phyloP scores from a whole-genome alignment of 2,329 filamentous ascomycete species.

The Aspergillus pseudoglaucus region DNA sequence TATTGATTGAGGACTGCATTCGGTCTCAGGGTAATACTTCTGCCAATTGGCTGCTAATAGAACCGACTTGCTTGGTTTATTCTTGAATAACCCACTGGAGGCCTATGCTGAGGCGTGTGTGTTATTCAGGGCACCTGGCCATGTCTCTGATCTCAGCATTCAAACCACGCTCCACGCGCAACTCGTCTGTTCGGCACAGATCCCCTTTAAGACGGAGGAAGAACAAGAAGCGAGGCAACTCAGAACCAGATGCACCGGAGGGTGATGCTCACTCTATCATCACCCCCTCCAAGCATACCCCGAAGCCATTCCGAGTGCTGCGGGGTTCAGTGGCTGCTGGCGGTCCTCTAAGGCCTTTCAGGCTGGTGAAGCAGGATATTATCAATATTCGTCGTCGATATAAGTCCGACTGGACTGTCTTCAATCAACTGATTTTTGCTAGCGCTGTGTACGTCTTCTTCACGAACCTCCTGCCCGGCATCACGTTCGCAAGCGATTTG shows the following conservation, averaged over 20 bases:
- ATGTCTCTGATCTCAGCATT: conserved; percentile 31
- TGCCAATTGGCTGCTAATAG: not conserved
- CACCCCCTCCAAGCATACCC: conserved; percentile 33
- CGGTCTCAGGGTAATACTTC: not conserved
- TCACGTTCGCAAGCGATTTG: conserved; percentile 61
- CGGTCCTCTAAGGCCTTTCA: conserved; percentile 46
- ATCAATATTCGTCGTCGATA: conserved; percentile 44
- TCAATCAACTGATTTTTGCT: conserved; percentile 59
- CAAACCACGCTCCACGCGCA: conserved; percentile 25
- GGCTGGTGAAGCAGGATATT: conserved; percentile 48
- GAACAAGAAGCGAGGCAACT: conserved; percentile 6
- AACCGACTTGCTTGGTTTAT: no score
- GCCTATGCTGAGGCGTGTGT: not conserved
- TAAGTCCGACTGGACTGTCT: conserved; percentile 50
- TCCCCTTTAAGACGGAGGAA: conserved; percentile 16
- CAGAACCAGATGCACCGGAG: conserved; percentile 13
- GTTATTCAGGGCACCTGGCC: not conserved
- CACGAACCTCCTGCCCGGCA: conserved; percentile 59
- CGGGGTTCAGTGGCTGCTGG: conserved; percentile 27
- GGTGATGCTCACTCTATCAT: conserved; percentile 31
- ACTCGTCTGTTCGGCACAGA: conserved; percentile 19
- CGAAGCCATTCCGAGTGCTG: conserved; percentile 23
- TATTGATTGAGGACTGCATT: not conserved
- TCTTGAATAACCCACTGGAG: no score
- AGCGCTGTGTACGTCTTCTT: conserved; percentile 62